Percentiles rank a stretch among this genome's conserved stretches.
These are phyloP conservation scores for Lachancea fermentati DNA, from an alignment of 805 yeast genomes.

Conservation along the genomic window DNA sequence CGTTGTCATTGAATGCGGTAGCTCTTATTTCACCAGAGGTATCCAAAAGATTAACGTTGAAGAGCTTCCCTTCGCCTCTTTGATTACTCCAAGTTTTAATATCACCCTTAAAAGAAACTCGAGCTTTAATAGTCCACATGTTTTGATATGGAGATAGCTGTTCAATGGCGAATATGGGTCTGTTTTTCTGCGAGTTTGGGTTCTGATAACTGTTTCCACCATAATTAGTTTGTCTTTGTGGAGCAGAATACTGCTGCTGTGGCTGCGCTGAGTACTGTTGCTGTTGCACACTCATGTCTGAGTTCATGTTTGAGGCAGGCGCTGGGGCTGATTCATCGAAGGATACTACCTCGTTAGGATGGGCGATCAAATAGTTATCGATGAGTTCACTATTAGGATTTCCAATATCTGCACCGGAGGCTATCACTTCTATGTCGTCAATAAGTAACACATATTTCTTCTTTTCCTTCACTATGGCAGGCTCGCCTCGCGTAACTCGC, in stretches of 20 bases:
- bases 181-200: conserved; percentile 27
- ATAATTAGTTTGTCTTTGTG: conserved; percentile 3
- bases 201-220: background rate
- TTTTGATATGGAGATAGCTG: conserved; percentile 87
- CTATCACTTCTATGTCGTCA: conserved; percentile 41
- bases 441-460: conserved; percentile 45
- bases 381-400: conserved; percentile 38
- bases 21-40: conserved; percentile 96
- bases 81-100: conserved; percentile 82
- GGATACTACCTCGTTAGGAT: conserved; percentile 45
- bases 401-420: conserved; percentile 35
- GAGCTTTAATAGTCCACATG: conserved; percentile 87
- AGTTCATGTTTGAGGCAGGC: conserved; percentile 19
- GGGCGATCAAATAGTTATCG: conserved; percentile 52
- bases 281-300: conserved; percentile 12
- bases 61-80: conserved; percentile 84
- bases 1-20: conserved; percentile 86
- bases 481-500: conserved; percentile 28
- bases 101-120: conserved; percentile 84
- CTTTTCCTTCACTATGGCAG: conserved; percentile 33
- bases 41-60: conserved; percentile 82
- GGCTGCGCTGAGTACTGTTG: conserved; percentile 2
- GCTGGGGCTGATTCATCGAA: conserved; percentile 9
- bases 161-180: conserved; percentile 66
- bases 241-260: conserved; percentile 6